Evolutionary conservation across 352 stramenopile genomes (phyloP).

Genomic region (Phytophthora niederhauseri): DNA sequence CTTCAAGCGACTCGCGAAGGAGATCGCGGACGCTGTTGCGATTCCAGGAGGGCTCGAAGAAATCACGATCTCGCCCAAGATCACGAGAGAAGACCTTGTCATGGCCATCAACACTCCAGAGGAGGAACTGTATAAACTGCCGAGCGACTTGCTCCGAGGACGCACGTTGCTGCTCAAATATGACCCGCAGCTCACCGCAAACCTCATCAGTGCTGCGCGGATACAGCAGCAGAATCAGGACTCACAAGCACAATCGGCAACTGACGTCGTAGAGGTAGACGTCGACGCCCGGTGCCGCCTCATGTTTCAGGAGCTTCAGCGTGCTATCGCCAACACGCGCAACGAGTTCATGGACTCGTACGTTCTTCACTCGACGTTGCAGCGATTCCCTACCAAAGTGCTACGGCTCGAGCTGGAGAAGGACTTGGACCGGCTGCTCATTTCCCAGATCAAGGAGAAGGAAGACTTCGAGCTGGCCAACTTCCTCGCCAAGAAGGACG

Average conservation of each 20-base stretch:
- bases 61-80: conserved; percentile 35
- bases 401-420: conserved; percentile 91
- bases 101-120: conserved; percentile 66
- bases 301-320: conserved; percentile 92
- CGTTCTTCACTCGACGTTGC: conserved; percentile 88
- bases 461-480: conserved; percentile 65
- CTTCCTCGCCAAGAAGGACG: conserved; percentile 41
- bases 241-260: conserved; percentile 21
- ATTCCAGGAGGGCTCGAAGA: conserved; percentile 22
- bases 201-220: conserved; percentile 49
- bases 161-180: conserved; percentile 72
- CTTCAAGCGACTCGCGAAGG: conserved; percentile 47
- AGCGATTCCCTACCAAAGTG: conserved; percentile 92
- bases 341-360: conserved; percentile 92
- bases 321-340: conserved; percentile 78
- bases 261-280: conserved; percentile 73
- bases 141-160: conserved; percentile 58
- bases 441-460: conserved; percentile 82
- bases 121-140: conserved; percentile 75
- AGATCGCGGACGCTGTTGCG: conserved; percentile 8
- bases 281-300: conserved; percentile 86
- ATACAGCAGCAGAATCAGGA: conserved; percentile 44
- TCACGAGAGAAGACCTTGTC: conserved; percentile 68
- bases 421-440: conserved; percentile 90
- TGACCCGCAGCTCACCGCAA: conserved; percentile 57